A percentile compares a stretch with the other conserved stretches of the same genome.
Evolutionary conservation across 139 green algal species (phyloP).

Genomic region (Chlamydomonas applanata): DNA sequence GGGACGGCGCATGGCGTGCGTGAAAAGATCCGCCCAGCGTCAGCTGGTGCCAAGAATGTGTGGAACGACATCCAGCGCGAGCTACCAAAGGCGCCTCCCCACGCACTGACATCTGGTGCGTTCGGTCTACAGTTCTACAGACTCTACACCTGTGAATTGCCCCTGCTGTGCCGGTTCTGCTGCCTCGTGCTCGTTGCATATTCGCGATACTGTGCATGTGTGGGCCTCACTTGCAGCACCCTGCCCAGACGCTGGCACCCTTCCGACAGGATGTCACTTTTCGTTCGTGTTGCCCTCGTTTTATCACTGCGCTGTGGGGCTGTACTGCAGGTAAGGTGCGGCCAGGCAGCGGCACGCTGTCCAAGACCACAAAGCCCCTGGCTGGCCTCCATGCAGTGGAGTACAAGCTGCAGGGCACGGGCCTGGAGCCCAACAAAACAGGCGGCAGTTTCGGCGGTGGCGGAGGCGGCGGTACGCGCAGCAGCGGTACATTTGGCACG

Average conservation of each 20-base stretch:
- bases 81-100: slow-evolving; percentile 3
- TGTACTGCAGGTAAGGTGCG: slow-evolving; percentile 2
- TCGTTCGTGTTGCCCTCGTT: no score
- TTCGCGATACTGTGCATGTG: no score
- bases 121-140: background rate
- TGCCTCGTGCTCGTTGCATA: no score
- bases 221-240: no score
- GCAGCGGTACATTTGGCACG: no score
- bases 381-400: slow-evolving; percentile 10
- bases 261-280: no score
- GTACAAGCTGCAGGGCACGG: slow-evolving; percentile 21
- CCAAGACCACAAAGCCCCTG: slow-evolving; percentile 11
- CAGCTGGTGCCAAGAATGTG: slow-evolving; percentile 7
- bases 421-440: slow-evolving; percentile 6
- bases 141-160: no score
- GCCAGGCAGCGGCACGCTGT: slow-evolving; percentile 4
- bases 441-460: no score
- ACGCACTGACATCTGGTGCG: slow-evolving; percentile 9
- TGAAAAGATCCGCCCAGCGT: slow-evolving; percentile 12
- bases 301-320: no score
- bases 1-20: background rate
- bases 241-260: no score
- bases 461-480: no score
- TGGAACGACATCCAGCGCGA: slow-evolving; percentile 1
- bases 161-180: no score